Conservation (phyloP, 208 protist species). For the Balamuthia mandrillaris region DNA sequence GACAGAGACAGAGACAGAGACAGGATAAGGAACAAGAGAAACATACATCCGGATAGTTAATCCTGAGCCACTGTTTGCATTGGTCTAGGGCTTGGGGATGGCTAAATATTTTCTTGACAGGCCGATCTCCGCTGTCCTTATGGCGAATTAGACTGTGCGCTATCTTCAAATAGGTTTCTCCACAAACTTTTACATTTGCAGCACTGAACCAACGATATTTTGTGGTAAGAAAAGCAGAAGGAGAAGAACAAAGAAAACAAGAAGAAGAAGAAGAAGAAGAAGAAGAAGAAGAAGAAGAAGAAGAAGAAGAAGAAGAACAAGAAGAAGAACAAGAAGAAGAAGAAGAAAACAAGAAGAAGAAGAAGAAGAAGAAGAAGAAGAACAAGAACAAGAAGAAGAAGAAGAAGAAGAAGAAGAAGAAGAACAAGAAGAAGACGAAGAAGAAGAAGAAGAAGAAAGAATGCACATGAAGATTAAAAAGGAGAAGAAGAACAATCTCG, state of each 20-base stretch:
- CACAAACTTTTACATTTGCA: conserved; percentile 20
- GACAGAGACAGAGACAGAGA: too few species aligned
- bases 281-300: not conserved
- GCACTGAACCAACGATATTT: not conserved
- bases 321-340: too few species aligned
- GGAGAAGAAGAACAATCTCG: not conserved
- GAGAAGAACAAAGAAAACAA: too few species aligned
- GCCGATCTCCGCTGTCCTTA: not conserved
- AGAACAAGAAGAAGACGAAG: too few species aligned
- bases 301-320: not conserved
- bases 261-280: not conserved
- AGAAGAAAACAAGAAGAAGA: too few species aligned
- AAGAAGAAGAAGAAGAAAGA: too few species aligned
- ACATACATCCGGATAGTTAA: not conserved
- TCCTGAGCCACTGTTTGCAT: conserved; percentile 10
- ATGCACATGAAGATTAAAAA: too few species aligned
- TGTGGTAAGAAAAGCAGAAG: not conserved
- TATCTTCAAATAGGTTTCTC: conserved; percentile 25
- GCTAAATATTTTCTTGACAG: not conserved
- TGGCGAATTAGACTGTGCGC: not conserved
- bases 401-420: too few species aligned
- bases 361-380: too few species aligned
- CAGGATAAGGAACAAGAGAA: too few species aligned
- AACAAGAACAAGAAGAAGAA: too few species aligned
- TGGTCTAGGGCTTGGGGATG: conserved; percentile 34